Evolutionary conservation across 2,329 filamentous ascomycete species (phyloP).

Genomic region (Nectriaceae sp.): DNA sequence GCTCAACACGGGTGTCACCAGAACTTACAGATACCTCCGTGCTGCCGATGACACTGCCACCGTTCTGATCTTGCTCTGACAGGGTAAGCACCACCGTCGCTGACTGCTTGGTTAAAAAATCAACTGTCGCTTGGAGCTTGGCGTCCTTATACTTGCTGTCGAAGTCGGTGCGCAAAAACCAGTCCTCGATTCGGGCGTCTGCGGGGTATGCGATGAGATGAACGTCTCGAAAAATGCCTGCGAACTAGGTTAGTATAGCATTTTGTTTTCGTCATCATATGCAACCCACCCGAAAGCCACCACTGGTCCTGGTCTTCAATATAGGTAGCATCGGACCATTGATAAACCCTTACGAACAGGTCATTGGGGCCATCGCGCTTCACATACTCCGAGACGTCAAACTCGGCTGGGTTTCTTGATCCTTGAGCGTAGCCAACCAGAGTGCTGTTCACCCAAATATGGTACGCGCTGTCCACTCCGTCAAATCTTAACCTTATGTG

Average conservation of each 20-base stretch:
- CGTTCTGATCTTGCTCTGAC: conserved; percentile 37
- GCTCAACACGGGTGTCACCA: conserved; percentile 38
- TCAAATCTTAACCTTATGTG: conserved; percentile 65
- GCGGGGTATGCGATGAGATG: conserved; percentile 62
- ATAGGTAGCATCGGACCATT: conserved; percentile 71
- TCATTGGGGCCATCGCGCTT: conserved; percentile 49
- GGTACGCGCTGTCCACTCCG: conserved; percentile 72
- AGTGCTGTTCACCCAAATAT: conserved; percentile 69
- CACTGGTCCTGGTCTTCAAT: conserved; percentile 74
- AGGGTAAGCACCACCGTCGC: conserved; percentile 46
- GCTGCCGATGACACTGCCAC: conserved; percentile 33
- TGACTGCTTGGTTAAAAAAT: conserved; percentile 37
- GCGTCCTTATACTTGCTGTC: conserved; percentile 54
- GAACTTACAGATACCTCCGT: conserved; percentile 26
- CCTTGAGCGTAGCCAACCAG: conserved; percentile 74
- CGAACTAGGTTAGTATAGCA: conserved; percentile 21
- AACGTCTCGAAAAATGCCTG: conserved; percentile 70
- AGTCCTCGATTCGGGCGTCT: conserved; percentile 57
- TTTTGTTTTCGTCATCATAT: not conserved
- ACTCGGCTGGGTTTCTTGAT: conserved; percentile 71
- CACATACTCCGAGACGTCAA: conserved; percentile 63
- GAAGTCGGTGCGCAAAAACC: conserved; percentile 52
- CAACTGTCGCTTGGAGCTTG: conserved; percentile 50
- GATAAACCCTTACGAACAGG: conserved; percentile 69
- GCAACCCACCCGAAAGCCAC: conserved; percentile 50